phyloP scores from a whole-genome alignment of 352 stramenopile genomes.

The Phytophthora syringae region DNA sequence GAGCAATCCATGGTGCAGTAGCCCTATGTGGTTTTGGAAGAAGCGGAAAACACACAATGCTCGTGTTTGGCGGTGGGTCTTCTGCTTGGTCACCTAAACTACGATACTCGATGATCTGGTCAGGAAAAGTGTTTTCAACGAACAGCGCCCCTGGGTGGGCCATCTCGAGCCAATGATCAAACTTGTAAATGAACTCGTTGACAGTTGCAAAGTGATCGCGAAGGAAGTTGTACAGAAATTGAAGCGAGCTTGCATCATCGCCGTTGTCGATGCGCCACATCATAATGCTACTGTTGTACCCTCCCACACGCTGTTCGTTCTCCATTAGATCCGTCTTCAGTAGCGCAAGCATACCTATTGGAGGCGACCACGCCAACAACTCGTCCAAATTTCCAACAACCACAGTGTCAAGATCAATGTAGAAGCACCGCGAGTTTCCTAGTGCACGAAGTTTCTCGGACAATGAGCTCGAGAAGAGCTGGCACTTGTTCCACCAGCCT shows the following conservation, averaged over 20 bases:
- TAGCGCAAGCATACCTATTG: conserved; percentile 25
- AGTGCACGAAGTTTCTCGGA: conserved; percentile 33
- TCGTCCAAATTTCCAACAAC: conserved; percentile 50
- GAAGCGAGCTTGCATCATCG: conserved; percentile 8
- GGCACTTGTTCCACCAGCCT: conserved; percentile 88
- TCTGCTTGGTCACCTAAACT: conserved; percentile 35
- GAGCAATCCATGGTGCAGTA: conserved; percentile 49
- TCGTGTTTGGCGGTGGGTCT: conserved; percentile 32
- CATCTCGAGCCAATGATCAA: conserved; percentile 91
- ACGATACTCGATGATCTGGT: conserved; percentile 78
- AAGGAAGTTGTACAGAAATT: conserved; percentile 51
- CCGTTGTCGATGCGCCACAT: conserved; percentile 41
- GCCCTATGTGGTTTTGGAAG: conserved; percentile 77
- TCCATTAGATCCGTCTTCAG: conserved; percentile 72
- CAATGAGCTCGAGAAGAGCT: conserved; percentile 56
- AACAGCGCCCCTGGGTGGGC: conserved; percentile 35
- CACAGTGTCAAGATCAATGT: conserved; percentile 85
- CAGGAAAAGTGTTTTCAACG: conserved; percentile 52
- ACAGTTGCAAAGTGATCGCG: conserved; percentile 43
- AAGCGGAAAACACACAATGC: conserved; percentile 86
- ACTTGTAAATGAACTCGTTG: conserved; percentile 78
- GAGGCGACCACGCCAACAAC: conserved; percentile 32
- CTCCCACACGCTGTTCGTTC: conserved; percentile 65
- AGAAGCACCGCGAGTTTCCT: conserved; percentile 38
- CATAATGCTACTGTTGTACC: conserved; percentile 86